phyloP scores from a whole-genome alignment of 1,284 basidiomycete genomes.

The Mycosarcoma maydis region DNA sequence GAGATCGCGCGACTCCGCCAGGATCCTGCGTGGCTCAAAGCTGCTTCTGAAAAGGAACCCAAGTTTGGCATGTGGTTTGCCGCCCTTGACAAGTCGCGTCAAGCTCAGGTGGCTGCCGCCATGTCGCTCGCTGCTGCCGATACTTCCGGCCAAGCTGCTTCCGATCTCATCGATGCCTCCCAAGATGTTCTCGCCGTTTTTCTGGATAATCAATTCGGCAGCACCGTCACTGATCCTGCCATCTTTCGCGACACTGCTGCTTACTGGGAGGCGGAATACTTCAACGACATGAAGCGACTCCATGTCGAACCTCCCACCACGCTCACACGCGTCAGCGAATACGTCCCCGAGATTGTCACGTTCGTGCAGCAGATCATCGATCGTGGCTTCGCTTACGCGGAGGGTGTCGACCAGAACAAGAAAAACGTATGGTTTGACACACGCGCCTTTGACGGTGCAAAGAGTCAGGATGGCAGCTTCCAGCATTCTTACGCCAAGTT shows the following conservation, averaged over 20 bases:
- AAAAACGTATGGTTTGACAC: slow-evolving; percentile 90
- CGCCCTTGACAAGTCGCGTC: slow-evolving; percentile 58
- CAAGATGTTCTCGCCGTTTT: slow-evolving; percentile 58
- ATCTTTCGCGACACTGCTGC: slow-evolving; percentile 86
- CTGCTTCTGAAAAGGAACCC: slow-evolving; percentile 54
- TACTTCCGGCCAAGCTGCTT: slow-evolving; percentile 34
- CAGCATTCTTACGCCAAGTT: slow-evolving; percentile 86
- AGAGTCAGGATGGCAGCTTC: slow-evolving; percentile 44
- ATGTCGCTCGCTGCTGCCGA: slow-evolving; percentile 53
- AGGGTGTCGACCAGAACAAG: slow-evolving; percentile 51
- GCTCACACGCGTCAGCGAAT: slow-evolving; percentile 94
- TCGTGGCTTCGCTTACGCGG: slow-evolving; percentile 86
- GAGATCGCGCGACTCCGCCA: slow-evolving; percentile 47
- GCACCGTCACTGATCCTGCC: slow-evolving; percentile 84
- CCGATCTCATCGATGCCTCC: slow-evolving; percentile 53
- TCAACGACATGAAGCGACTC: slow-evolving; percentile 89
- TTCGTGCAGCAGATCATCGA: slow-evolving; percentile 87
- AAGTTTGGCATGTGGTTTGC: slow-evolving; percentile 63
- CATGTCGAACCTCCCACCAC: slow-evolving; percentile 88
- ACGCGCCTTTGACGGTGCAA: slow-evolving; percentile 79
- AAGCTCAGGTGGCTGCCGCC: slow-evolving; percentile 60
- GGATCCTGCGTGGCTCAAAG: slow-evolving; percentile 54
- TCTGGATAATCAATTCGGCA: slow-evolving; percentile 69
- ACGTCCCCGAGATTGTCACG: slow-evolving; percentile 90
- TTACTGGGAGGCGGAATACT: slow-evolving; percentile 90